A percentile compares a stretch with the other conserved stretches of the same genome.
Evolutionary conservation across 768 basidiomycete species (phyloP).

Genomic region (Mrakia hoshinonis): DNA sequence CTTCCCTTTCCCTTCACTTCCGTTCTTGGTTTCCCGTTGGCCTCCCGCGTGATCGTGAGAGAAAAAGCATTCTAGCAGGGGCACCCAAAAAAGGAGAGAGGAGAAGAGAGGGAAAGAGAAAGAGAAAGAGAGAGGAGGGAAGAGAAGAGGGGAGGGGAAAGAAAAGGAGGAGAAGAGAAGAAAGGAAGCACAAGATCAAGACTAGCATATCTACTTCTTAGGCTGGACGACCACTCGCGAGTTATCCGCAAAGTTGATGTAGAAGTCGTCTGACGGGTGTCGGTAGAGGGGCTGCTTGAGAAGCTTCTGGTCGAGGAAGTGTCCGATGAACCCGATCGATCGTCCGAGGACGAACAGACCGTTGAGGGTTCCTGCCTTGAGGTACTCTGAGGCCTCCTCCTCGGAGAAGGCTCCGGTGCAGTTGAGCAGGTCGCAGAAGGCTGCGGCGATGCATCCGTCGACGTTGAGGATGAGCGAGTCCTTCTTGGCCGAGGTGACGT

Average conservation of each 20-base stretch:
- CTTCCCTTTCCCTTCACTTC: background rate
- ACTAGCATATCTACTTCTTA: constrained; percentile 24
- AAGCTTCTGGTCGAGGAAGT: constrained; percentile 72
- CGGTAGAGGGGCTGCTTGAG: constrained; percentile 87
- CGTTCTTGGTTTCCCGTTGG: no score
- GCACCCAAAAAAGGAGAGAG: background rate
- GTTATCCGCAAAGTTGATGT: constrained; percentile 63
- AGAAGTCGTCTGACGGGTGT: constrained; percentile 64
- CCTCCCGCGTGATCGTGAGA: no score
- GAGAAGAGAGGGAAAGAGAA: background rate
- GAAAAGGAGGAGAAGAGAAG: background rate
- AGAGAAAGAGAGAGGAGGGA: background rate
- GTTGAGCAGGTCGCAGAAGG: constrained; percentile 87
- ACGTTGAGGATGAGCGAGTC: constrained; percentile 44
- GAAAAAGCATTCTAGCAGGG: background rate
- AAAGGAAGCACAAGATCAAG: background rate
- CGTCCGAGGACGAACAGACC: constrained; percentile 96
- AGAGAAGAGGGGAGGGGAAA: background rate
- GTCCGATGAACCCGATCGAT: constrained; percentile 71
- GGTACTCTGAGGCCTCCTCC: constrained; percentile 95
- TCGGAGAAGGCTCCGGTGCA: constrained; percentile 88
- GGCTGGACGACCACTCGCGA: constrained; percentile 34
- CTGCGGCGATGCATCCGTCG: constrained; percentile 61
- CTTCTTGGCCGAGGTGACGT: constrained; percentile 95
- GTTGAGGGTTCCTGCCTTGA: constrained; percentile 82